phyloP scores from a whole-genome alignment of 768 basidiomycete genomes.

The Phanerodontia chrysosporium region DNA sequence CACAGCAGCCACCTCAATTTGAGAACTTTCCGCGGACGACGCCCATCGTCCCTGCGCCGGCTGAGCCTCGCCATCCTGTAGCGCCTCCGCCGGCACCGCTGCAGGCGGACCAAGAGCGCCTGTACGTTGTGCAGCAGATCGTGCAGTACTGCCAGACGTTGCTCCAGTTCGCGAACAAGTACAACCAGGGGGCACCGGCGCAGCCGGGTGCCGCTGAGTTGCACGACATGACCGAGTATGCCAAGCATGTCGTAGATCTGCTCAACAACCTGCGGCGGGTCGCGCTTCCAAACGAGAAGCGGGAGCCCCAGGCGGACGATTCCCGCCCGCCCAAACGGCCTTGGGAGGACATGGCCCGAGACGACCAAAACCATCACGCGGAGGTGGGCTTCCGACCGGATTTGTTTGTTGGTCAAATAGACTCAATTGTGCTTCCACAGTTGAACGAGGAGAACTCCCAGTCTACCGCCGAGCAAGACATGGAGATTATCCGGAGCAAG shows the following conservation, averaged over 20 bases:
- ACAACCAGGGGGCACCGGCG: slow-evolving; percentile 20
- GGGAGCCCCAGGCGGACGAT: slow-evolving; percentile 34
- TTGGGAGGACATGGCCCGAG: slow-evolving; percentile 69
- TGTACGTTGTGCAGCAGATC: slow-evolving; percentile 44
- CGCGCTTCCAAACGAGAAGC: slow-evolving; percentile 26
- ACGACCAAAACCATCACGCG: slow-evolving; percentile 28
- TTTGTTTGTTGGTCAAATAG: neutral
- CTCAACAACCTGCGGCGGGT: slow-evolving; percentile 56
- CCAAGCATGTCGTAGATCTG: slow-evolving; percentile 62
- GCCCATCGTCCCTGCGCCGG: slow-evolving; percentile 35
- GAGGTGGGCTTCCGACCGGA: slow-evolving; percentile 5
- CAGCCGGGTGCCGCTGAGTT: slow-evolving; percentile 57
- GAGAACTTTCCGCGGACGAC: slow-evolving; percentile 34
- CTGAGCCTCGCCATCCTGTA: slow-evolving; percentile 33
- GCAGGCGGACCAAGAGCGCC: slow-evolving; percentile 30
- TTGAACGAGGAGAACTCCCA: slow-evolving; percentile 33
- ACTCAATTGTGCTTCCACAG: slow-evolving; percentile 5
- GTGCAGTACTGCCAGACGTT: slow-evolving; percentile 56
- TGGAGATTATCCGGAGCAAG: slow-evolving; percentile 81
- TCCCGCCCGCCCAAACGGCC: slow-evolving; percentile 69
- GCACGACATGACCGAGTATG: slow-evolving; percentile 65
- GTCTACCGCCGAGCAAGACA: slow-evolving; percentile 74
- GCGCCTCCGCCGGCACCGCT: slow-evolving; percentile 32
- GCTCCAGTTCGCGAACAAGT: slow-evolving; percentile 62
- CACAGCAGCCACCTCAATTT: slow-evolving; percentile 14